These are phyloP conservation scores for Mycena chlorophos DNA, from an alignment of 768 basidiomycete genomes.

Conservation along the genomic window DNA sequence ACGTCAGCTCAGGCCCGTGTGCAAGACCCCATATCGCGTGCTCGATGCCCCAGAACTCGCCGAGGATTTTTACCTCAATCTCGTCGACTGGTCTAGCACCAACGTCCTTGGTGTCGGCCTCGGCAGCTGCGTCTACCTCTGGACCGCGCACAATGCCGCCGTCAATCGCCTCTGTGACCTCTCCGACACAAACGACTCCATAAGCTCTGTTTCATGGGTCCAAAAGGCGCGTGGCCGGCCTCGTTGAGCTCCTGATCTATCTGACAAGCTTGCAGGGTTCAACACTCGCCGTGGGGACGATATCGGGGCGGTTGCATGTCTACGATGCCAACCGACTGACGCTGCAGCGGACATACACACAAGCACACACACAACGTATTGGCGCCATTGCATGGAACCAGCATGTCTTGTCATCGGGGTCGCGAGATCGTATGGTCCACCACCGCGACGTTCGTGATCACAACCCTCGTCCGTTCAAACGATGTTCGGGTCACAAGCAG, in stretches of 20 bases:
- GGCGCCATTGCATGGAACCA: conserved; percentile 95
- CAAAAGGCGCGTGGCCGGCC: conserved; percentile 57
- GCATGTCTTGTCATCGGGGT: conserved; percentile 84
- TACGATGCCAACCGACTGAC: conserved; percentile 85
- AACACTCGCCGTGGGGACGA: conserved; percentile 89
- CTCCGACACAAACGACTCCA: conserved; percentile 59
- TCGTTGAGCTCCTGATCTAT: neutral
- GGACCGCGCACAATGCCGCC: conserved; percentile 91
- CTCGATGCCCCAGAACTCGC: conserved; percentile 96
- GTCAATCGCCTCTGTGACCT: conserved; percentile 93
- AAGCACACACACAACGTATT: conserved; percentile 86
- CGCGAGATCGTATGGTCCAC: conserved; percentile 85
- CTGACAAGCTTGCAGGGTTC: conserved; percentile 53
- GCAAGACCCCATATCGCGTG: conserved; percentile 95
- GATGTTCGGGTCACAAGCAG: conserved; percentile 77
- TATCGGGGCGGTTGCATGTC: conserved; percentile 86
- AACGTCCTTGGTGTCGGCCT: conserved; percentile 95
- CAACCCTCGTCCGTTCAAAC: conserved; percentile 62
- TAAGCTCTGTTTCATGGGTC: conserved; percentile 93
- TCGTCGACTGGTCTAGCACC: conserved; percentile 95
- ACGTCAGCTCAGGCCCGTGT: conserved; percentile 76
- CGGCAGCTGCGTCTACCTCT: conserved; percentile 90
- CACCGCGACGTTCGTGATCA: conserved; percentile 90
- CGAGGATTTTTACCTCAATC: conserved; percentile 97
- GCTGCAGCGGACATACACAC: conserved; percentile 76